These are phyloP conservation scores for Apiospora malaysiana DNA, from an alignment of 2,329 filamentous ascomycete genomes.

Conservation along the genomic window DNA sequence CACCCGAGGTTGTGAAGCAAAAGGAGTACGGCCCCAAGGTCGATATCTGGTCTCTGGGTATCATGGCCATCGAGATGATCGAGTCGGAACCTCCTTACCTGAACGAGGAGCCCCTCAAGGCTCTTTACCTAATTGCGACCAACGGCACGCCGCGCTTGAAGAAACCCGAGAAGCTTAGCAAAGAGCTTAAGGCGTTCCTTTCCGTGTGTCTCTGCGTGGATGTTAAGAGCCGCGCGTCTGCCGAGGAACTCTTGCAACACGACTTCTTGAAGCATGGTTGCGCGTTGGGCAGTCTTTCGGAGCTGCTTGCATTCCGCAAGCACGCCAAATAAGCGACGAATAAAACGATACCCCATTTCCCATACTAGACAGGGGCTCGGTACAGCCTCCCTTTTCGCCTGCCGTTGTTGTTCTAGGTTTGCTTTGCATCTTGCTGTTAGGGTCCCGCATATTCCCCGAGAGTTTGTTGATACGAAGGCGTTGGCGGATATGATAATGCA, in stretches of 20 bases:
- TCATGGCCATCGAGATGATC: conserved; percentile 99
- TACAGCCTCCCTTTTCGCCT: conserved; percentile 8
- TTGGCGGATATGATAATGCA: conserved; percentile 16
- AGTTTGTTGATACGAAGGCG: conserved; percentile 17
- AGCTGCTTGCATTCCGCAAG: conserved; percentile 87
- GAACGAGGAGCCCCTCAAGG: conserved; percentile 97
- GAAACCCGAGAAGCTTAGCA: conserved; percentile 97
- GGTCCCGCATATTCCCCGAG: conserved; percentile 18
- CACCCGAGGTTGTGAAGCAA: conserved; percentile 97
- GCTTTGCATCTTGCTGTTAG: conserved; percentile 13
- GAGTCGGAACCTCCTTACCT: conserved; percentile 97
- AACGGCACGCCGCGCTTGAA: conserved; percentile 96
- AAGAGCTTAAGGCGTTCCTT: conserved; percentile 96
- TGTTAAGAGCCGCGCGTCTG: conserved; percentile 91
- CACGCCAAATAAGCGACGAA: conserved; percentile 60
- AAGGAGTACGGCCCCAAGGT: conserved; percentile 99
- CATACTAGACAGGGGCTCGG: conserved; percentile 13
- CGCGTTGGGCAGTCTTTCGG: conserved; percentile 79
- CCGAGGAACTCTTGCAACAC: conserved; percentile 85
- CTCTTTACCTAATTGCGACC: conserved; percentile 95
- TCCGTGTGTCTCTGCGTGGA: conserved; percentile 97
- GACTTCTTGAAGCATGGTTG: conserved; percentile 96
- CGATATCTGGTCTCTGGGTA: conserved; percentile 97
- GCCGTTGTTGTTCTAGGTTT: conserved; percentile 13
- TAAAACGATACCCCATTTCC: conserved; percentile 24